These are phyloP conservation scores for Incumbomyces delicatus DNA, from an alignment of 2,329 filamentous ascomycete species.

Conservation along the genomic window DNA sequence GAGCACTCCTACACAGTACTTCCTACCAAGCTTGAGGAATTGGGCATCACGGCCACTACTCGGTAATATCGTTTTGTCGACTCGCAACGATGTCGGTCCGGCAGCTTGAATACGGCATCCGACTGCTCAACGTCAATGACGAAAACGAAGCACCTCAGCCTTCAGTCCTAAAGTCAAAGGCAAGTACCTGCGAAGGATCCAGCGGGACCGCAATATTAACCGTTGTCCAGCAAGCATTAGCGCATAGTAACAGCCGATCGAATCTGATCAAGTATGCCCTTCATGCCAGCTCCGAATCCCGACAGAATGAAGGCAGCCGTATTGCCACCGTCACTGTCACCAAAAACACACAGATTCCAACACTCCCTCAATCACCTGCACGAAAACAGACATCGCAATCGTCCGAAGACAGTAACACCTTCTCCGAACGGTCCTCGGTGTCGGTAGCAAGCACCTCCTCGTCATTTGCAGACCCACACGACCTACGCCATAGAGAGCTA, in stretches of 20 bases:
- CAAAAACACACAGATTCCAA: conserved; percentile 23
- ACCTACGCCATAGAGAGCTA: conserved; percentile 44
- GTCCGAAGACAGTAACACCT: conserved; percentile 40
- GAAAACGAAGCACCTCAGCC: conserved; percentile 62
- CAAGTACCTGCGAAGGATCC: conserved; percentile 29
- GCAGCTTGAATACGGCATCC: conserved; percentile 75
- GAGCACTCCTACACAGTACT: neutral
- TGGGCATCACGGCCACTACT: neutral
- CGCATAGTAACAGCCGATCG: conserved; percentile 51
- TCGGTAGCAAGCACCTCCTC: conserved; percentile 21
- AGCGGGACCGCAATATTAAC: neutral
- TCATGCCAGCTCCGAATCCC: conserved; percentile 61
- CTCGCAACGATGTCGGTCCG: conserved; percentile 56
- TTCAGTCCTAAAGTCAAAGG: conserved; percentile 66
- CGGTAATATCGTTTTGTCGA: neutral
- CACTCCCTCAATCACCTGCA: conserved; percentile 41
- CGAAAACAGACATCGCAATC: conserved; percentile 41
- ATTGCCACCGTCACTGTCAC: conserved; percentile 35
- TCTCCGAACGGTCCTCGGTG: conserved; percentile 7
- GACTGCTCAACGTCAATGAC: conserved; percentile 80
- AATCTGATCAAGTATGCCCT: conserved; percentile 81
- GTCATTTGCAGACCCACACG: conserved; percentile 40
- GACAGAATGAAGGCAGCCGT: conserved; percentile 51
- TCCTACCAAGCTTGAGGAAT: neutral
- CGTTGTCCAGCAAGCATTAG: conserved; percentile 22